Evolutionary conservation across 2,329 filamentous ascomycete genomes (phyloP), one percentile per base, ranked within the genome.

Genomic region (Fusarium verticillioides): DNA sequence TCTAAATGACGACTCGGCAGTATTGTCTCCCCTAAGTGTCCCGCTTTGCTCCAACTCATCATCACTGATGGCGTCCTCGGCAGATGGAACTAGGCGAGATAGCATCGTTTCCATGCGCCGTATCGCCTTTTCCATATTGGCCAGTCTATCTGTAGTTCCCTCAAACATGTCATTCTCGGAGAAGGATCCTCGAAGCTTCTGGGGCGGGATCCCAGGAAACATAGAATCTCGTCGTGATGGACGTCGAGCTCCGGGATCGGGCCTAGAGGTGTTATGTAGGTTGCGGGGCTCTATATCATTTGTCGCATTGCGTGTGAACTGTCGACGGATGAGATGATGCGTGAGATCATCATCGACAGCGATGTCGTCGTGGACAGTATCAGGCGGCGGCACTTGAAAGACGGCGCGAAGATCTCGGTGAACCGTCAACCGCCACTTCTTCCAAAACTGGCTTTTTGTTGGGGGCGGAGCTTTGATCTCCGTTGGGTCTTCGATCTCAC

Each of bases 391-490:
- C 32, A 91, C 86, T 58, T 94, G 90, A 70, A 95, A 95, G 4
- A 94, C 93, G 16, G 91, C 88, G 50, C 92, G 89, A 39, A 95
- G 85, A 78, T 94, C 92, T 26, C 91, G 88, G 79, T 94, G 92
- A 13, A 90, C 90, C 11, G 90, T 92, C 78, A 95, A 89, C 52
- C 88, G 87, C 83, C 88, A 91, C 79, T 88, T 89, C 74, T 91
- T 88, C 89, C 91, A 93, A 77, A 93, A 92, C 70, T 84, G 86
- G 44, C 81, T 84, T 69, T 65, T 79, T 36, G 75, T 76, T 56
- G 69, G 72, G 16, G 77, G 71, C 7, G 77, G 75, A 43, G 61
- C 61, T 62, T 76, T 73, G 19, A 73, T 70, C 56, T 75, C 68
- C 9, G 53, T 19, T 18, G 66, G 66, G 36, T 57, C 70, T 32